These are phyloP conservation scores for Ascochyta viciae-villosae DNA, from an alignment of 2,329 filamentous ascomycete species.

Conservation along the genomic window DNA sequence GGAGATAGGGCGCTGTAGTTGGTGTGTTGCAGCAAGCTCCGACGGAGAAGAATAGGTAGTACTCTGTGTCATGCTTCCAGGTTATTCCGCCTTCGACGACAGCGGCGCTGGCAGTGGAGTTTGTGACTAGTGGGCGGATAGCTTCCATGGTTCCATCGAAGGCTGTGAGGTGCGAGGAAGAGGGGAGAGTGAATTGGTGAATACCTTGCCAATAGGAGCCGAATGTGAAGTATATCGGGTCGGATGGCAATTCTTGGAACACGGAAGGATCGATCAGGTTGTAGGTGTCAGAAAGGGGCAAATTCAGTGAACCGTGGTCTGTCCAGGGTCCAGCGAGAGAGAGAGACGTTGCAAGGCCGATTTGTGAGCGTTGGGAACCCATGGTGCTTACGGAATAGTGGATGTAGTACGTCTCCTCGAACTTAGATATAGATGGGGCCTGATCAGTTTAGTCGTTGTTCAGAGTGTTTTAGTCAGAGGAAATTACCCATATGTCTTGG, in stretches of 20 bases:
- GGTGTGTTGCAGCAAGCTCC: slow-evolving; percentile 67
- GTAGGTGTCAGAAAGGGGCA: slow-evolving; percentile 44
- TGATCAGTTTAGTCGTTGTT: slow-evolving; percentile 32
- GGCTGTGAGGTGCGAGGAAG: slow-evolving; percentile 11
- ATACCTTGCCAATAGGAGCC: slow-evolving; percentile 72
- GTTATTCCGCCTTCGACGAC: slow-evolving; percentile 61
- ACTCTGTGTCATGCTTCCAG: slow-evolving; percentile 59
- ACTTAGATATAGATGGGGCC: slow-evolving; percentile 68
- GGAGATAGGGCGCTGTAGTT: slow-evolving; percentile 38
- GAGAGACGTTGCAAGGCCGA: slow-evolving; percentile 61
- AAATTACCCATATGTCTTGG: slow-evolving; percentile 56
- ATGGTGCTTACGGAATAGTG: slow-evolving; percentile 69
- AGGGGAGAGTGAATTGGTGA: slow-evolving; percentile 62
- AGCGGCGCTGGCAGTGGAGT: slow-evolving; percentile 25
- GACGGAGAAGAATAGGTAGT: slow-evolving; percentile 68
- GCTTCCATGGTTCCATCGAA: slow-evolving; percentile 12
- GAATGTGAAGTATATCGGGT: slow-evolving; percentile 61
- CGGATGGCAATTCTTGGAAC: slow-evolving; percentile 43
- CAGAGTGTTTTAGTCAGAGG: neutral
- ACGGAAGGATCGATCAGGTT: slow-evolving; percentile 60
- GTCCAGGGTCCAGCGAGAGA: slow-evolving; percentile 63
- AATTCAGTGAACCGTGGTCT: slow-evolving; percentile 61
- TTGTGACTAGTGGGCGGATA: slow-evolving; percentile 27
- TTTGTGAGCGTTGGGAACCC: slow-evolving; percentile 65
- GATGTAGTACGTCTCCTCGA: slow-evolving; percentile 63